phyloP scores from a whole-genome alignment of 139 green algal genomes.

The Zygnema circumcarinatum region DNA sequence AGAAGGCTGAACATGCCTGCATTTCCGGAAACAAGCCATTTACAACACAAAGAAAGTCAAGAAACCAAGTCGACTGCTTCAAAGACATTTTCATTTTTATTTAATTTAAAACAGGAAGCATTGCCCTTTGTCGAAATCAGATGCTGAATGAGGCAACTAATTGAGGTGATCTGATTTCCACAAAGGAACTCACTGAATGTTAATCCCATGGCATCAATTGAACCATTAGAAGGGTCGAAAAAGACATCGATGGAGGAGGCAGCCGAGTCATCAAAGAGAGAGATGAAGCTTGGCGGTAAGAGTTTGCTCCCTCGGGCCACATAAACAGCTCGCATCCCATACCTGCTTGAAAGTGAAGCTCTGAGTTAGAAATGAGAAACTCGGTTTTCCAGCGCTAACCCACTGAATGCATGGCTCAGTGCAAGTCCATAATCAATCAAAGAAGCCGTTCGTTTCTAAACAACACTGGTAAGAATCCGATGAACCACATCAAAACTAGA shows the following conservation, averaged over 20 bases:
- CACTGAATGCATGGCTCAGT: not conserved
- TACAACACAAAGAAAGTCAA: too few relatives aligned
- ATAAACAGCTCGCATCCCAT: constrained; percentile 53
- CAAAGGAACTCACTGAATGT: not conserved
- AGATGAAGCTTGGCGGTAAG: constrained; percentile 38
- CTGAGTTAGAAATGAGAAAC: not conserved
- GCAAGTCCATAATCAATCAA: not conserved
- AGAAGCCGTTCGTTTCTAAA: too few relatives aligned
- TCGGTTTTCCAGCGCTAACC: not conserved
- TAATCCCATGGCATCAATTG: constrained; percentile 23
- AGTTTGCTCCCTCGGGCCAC: constrained; percentile 27
- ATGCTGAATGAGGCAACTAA: too few relatives aligned
- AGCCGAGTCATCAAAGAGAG: constrained; percentile 58
- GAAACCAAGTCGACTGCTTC: too few relatives aligned
- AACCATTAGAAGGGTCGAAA: constrained; percentile 52
- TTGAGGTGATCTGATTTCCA: too few relatives aligned
- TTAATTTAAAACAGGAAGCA: too few relatives aligned
- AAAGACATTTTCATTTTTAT: too few relatives aligned
- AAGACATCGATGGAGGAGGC: constrained; percentile 46
- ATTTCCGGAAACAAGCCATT: constrained; percentile 3
- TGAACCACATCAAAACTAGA: too few relatives aligned
- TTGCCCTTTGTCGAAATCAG: too few relatives aligned
- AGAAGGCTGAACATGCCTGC: constrained; percentile 50
- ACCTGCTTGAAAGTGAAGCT: too few relatives aligned
- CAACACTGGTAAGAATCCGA: too few relatives aligned